Conservation (phyloP, 176 grass and related monocot genomes). For the Carex myosuroides region DNA sequence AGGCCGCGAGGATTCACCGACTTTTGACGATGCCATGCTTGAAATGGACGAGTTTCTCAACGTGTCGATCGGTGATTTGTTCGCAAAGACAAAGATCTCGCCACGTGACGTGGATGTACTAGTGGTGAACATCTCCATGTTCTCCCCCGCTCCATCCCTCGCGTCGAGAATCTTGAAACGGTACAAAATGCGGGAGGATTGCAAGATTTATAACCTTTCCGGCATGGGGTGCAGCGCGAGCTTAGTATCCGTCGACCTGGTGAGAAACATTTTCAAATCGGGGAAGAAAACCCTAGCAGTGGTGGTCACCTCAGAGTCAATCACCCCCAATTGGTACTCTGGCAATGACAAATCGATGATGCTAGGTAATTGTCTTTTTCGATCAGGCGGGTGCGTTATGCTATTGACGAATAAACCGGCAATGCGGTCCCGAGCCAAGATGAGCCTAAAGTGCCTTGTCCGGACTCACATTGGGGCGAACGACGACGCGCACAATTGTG, state of each 20-base stretch:
- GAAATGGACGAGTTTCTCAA: conserved; percentile 58
- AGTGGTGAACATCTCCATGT: conserved; percentile 46
- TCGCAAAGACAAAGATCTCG: conserved; percentile 9
- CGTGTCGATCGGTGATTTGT: conserved; percentile 29
- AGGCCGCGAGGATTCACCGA: conserved; percentile 35
- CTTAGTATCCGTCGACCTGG: conserved; percentile 38
- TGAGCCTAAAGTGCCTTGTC: conserved; percentile 41
- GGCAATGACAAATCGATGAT: conserved; percentile 74
- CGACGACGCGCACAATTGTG: conserved; percentile 50
- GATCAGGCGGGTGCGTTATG: conserved; percentile 38
- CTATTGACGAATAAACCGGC: conserved; percentile 55
- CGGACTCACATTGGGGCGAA: conserved; percentile 43
- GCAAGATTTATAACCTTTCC: conserved; percentile 51
- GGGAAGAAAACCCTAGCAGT: conserved; percentile 31
- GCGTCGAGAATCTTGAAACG: conserved; percentile 28
- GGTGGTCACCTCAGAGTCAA: conserved; percentile 55
- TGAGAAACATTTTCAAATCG: conserved; percentile 33
- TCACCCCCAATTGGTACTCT: conserved; percentile 63
- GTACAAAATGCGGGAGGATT: conserved; percentile 51
- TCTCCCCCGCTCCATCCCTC: conserved; percentile 54
- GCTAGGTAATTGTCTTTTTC: conserved; percentile 69
- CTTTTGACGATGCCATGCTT: conserved; percentile 25
- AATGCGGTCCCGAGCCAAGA: conserved; percentile 33
- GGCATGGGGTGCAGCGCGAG: conserved; percentile 80
- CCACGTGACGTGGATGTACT: conserved; percentile 43